Evolutionary conservation across 345 rosid species (phyloP).

Genomic region (Salix caprea): DNA sequence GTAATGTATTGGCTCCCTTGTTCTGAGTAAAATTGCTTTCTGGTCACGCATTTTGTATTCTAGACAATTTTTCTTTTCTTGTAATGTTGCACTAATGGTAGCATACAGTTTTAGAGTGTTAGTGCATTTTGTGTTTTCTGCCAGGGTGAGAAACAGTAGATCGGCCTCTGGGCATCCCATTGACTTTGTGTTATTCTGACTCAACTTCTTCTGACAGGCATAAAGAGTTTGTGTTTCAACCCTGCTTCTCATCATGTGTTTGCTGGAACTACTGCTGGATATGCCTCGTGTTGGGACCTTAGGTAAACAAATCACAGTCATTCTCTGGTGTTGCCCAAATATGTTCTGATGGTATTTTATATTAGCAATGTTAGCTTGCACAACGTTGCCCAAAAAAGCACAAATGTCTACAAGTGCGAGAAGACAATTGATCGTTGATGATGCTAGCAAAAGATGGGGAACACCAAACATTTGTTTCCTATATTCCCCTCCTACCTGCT

Average conservation of each 20-base stretch:
- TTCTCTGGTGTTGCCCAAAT: background rate
- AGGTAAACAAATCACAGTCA: conserved; percentile 42
- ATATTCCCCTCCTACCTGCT: background rate
- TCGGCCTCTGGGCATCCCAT: background rate
- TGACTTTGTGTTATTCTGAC: conserved; percentile 1
- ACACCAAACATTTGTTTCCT: background rate
- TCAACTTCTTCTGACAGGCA: conserved; percentile 44
- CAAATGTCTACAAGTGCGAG: background rate
- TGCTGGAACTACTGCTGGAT: conserved; percentile 76
- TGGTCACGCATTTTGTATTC: background rate
- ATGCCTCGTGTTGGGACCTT: conserved; percentile 75
- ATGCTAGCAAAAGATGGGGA: background rate
- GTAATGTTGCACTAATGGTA: background rate
- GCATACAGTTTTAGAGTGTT: background rate
- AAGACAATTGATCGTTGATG: background rate
- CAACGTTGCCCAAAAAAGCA: background rate
- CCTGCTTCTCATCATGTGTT: conserved; percentile 54
- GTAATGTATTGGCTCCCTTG: background rate
- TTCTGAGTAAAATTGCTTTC: background rate
- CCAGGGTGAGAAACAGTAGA: background rate
- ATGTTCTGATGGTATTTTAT: background rate
- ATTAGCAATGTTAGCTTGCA: background rate
- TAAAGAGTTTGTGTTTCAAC: conserved; percentile 62
- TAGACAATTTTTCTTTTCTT: background rate
- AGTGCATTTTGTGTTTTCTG: background rate